phyloP scores from a whole-genome alignment of 2,329 filamentous ascomycete species.

The Monosporascus ibericus region DNA sequence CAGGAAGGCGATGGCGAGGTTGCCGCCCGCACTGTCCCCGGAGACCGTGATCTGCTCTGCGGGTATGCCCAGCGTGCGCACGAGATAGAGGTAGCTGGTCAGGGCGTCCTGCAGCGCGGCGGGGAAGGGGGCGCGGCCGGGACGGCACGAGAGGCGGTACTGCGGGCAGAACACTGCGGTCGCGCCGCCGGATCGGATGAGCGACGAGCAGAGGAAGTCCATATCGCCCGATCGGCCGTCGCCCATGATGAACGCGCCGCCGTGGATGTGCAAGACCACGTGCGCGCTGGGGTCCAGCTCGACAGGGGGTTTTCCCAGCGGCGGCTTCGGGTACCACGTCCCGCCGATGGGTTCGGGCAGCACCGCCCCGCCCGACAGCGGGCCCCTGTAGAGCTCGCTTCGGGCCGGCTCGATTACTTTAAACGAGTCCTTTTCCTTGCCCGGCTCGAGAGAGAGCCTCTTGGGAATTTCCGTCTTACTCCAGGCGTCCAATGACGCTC shows the following conservation, averaged over 20 bases:
- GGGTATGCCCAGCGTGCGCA: constrained; percentile 32
- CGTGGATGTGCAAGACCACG: constrained; percentile 21
- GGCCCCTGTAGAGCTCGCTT: constrained; percentile 14
- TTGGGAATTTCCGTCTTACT: constrained; percentile 6
- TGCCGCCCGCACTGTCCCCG: constrained; percentile 45
- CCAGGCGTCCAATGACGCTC: constrained; percentile 1
- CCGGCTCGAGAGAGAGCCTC: constrained; percentile 11
- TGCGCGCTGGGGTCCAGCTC: not conserved
- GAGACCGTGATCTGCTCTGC: constrained; percentile 35
- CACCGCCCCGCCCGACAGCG: constrained; percentile 10
- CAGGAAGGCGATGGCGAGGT: constrained; percentile 37
- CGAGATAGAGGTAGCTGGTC: constrained; percentile 38
- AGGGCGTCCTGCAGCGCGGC: constrained; percentile 44
- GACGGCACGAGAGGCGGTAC: constrained; percentile 40
- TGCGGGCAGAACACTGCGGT: constrained; percentile 37
- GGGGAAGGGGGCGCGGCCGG: constrained; percentile 36
- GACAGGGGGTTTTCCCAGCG: not conserved
- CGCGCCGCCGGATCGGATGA: constrained; percentile 15
- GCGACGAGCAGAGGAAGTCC: constrained; percentile 1
- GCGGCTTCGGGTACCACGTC: constrained; percentile 21
- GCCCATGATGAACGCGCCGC: constrained; percentile 19
- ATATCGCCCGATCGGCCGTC: constrained; percentile 10
- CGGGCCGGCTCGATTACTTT: constrained; percentile 11
- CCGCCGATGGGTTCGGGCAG: constrained; percentile 20
- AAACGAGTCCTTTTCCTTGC: constrained; percentile 14